These are phyloP conservation scores for Quercus glauca DNA, from an alignment of 306 rosid genomes.

Conservation along the genomic window DNA sequence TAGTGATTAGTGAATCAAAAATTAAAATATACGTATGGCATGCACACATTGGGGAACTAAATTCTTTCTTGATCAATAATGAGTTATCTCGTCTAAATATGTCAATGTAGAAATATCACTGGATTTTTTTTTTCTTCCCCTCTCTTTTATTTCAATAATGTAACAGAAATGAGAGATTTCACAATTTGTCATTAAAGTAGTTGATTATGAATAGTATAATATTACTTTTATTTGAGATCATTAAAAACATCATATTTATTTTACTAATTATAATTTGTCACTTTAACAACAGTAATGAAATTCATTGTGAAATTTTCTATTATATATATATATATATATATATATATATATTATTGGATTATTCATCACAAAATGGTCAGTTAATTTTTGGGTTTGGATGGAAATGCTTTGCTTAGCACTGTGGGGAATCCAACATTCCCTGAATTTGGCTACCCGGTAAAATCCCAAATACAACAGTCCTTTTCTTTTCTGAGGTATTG, in stretches of 20 bases:
- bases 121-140: background rate
- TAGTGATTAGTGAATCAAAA: too few relatives aligned
- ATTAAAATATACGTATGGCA: background rate
- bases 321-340: too few relatives aligned
- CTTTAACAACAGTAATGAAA: too few relatives aligned
- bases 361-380: constrained; percentile 21
- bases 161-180: too few relatives aligned
- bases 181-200: too few relatives aligned
- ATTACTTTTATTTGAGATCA: too few relatives aligned
- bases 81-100: constrained; percentile 23
- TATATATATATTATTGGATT: constrained; percentile 15
- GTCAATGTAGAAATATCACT: background rate
- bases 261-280: too few relatives aligned
- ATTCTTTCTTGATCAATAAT: background rate
- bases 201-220: too few relatives aligned
- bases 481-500: constrained; percentile 24
- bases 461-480: constrained; percentile 29
- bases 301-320: background rate
- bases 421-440: constrained; percentile 64
- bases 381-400: constrained; percentile 20
- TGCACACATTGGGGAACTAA: background rate
- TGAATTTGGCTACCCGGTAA: constrained; percentile 65
- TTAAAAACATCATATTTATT: too few relatives aligned
- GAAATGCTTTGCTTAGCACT: constrained; percentile 35
- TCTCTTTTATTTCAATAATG: too few relatives aligned